Conservation (phyloP, 2,329 filamentous ascomycete species). For the Esteya vermicola region DNA sequence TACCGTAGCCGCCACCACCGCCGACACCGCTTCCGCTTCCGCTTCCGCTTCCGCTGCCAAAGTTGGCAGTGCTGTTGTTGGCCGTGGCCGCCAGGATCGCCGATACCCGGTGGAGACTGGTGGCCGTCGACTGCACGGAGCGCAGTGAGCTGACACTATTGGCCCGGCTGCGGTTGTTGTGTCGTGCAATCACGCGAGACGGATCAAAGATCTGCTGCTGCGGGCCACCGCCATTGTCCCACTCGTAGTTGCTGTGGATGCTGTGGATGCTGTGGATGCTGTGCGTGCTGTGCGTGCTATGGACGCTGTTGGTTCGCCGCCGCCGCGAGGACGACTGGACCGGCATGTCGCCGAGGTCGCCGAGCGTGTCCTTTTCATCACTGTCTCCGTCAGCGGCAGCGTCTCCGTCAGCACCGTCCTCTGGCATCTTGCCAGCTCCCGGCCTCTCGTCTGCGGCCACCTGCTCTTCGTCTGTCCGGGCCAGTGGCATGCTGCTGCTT, state of each 20-base stretch:
- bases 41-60: too few relatives aligned
- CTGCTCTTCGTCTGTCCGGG: too few relatives aligned
- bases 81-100: background rate
- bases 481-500: background rate
- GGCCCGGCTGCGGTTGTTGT: constrained; percentile 8
- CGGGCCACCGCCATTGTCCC: background rate
- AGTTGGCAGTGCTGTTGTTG: background rate
- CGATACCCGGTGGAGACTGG: background rate
- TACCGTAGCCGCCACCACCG: too few relatives aligned
- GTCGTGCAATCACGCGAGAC: constrained; percentile 6
- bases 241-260: background rate
- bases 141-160: constrained; percentile 6
- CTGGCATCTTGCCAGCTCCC: too few relatives aligned
- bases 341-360: constrained; percentile 1
- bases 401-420: too few relatives aligned
- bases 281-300: too few relatives aligned
- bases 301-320: background rate
- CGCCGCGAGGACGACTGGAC: background rate
- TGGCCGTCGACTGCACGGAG: constrained; percentile 4
- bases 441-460: background rate
- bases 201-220: constrained; percentile 7
- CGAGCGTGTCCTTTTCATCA: constrained; percentile 2
- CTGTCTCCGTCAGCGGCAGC: background rate
- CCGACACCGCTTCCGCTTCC: too few relatives aligned
- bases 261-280: background rate